Conservation (phyloP, 83 land plant genomes). For the Isoetes engelmannii region DNA sequence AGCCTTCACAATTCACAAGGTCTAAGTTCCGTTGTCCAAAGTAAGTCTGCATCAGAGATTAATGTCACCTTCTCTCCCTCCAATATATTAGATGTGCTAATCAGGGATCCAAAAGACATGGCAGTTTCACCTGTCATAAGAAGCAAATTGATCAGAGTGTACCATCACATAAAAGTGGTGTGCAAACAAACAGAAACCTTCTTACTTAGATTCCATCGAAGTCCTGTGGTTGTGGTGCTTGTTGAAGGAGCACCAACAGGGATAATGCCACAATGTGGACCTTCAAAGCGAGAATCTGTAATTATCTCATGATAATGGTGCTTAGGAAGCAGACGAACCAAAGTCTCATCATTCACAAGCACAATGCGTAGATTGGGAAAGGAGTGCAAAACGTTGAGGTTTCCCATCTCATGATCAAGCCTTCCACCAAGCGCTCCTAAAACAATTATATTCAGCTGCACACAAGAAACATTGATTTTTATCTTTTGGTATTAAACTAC, state of each 20-base stretch:
- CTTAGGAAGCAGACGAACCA: constrained; percentile 59
- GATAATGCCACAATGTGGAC: constrained; percentile 90
- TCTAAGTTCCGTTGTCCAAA: constrained; percentile 50
- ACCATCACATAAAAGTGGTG: not conserved
- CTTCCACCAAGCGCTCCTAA: constrained; percentile 92
- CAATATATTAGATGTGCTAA: constrained; percentile 73
- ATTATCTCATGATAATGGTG: constrained; percentile 59
- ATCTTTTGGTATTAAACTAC: not conserved
- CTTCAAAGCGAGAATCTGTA: constrained; percentile 53
- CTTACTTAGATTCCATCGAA: constrained; percentile 83
- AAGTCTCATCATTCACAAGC: constrained; percentile 68
- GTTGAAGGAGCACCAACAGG: constrained; percentile 68
- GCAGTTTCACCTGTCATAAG: constrained; percentile 48
- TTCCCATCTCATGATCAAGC: constrained; percentile 89
- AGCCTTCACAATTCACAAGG: too few relatives aligned
- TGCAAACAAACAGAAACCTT: constrained; percentile 2
- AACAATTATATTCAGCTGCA: constrained; percentile 65
- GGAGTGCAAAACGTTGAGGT: constrained; percentile 62
- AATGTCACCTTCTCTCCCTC: constrained; percentile 58
- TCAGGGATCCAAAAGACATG: constrained; percentile 77
- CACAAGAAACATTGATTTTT: not conserved
- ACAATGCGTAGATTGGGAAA: constrained; percentile 62
- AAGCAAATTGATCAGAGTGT: not conserved
- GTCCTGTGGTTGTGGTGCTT: constrained; percentile 78
- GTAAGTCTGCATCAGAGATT: constrained; percentile 68